Base-by-base conservation (phyloP, 2,329 filamentous ascomycete genomes). In the Byssoonygena ceratinophila region DNA sequence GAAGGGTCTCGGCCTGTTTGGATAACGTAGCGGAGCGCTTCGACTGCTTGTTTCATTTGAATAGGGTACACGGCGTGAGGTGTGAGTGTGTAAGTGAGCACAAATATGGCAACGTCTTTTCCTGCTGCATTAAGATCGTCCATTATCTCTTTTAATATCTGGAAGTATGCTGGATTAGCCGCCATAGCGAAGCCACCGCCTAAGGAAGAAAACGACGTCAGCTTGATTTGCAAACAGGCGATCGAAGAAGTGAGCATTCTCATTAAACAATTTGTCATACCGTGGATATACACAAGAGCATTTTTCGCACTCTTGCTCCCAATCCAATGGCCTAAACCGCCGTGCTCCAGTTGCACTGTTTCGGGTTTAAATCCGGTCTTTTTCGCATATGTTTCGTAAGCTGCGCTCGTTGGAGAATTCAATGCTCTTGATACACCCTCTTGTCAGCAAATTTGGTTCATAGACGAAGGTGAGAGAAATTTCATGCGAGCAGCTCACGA, bases 51-150 rank as follows among this genome's bases (percentile, higher is more conserved):
- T 27, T 62, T 63, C 16, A 74, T 59, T 53, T 74, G 71, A 1
- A 64, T 70, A 3, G 72, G 72, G 51, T 74, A 74, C 1, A 64
- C 65, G 5, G 64, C 71, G 9, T 64, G 57, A 0, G 72, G 72
- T 0, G 78, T 72, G n/a, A 82, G 72, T 23, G 75, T 76, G 64
- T 84, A 84, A 36, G 74, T 74, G n/a, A 81, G 69, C 22, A 78
- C 64, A 46, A 82, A 71, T 45, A 76, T 64, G 16, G 76, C 70
- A 27, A 78, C 64, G 29, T 69, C 67, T 48, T 76, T 71, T 39
- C 71, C 72, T 25, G 61, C 57, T 7, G 63, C 63, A n/a, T 65
- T 61, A 18, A 76, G 62, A n/a, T 68, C 63, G 34, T 69, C 63
- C 47, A 72, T 64, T 29, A 78, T 63, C 14, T 72, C 68, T 18